Evolutionary conservation across 2,329 filamentous ascomycete genomes (phyloP), one percentile per base, ranked within the genome.

Genomic region (Fusarium globosum): DNA sequence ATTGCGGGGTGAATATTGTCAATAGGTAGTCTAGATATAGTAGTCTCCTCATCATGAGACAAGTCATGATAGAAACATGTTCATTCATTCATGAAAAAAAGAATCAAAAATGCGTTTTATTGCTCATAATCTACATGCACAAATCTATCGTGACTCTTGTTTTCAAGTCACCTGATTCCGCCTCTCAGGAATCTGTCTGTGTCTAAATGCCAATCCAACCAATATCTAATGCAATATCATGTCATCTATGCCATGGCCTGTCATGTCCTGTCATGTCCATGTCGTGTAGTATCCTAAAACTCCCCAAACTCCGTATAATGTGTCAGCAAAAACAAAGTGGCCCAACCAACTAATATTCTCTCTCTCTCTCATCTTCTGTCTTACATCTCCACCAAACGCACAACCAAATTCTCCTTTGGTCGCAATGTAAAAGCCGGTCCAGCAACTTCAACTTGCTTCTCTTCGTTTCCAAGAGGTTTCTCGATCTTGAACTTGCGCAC

Each of bases 401-500:
- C 69, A 41, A 70, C 67, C 64, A 78, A 36, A 67, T 75, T 78
- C n/a, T 78, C 74, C 60, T 76, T 79, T 13, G 77, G 78, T 12
- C 77, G 76, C 56, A 79, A 61, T n/a, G 78, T 77, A 48, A 79
- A 77, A 14, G 71, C 66, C 38, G 73, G 78, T 33, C 71, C 68
- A 43, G 62, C 73, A 39, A 79, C 65, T 71, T 74, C 71, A 46
- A 78, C 71, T 4, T 46, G 45, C 33, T 74, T 75, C 5, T 66
- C 64, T 28, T 71, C 69, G 11, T 43, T 63, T 10, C 72, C 69
- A 23, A 60, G 23, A 18, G 69, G 75, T 38, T 61, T 68, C 36
- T 80, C 71, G 30, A 83, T 77, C 21, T 65, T 65, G 65, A 82
- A 84, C 28, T 73, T 74, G 7, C 70, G 68, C 33, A 83, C 66